These are phyloP conservation scores for Saposhnikovia divaricata DNA, from an alignment of 129 eudicot species.

Conservation along the genomic window DNA sequence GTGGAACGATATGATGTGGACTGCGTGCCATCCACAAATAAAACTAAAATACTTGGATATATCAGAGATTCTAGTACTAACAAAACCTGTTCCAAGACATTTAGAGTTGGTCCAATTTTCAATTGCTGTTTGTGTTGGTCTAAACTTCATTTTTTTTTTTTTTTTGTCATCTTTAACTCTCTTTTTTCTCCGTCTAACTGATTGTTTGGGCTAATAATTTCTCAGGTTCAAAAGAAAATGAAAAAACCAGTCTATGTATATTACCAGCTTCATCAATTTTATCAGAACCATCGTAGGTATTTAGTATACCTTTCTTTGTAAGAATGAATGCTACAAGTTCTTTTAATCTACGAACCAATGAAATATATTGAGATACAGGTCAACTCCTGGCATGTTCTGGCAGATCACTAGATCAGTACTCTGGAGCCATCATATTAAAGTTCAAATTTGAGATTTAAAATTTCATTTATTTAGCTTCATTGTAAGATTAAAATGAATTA, in stretches of 20 bases:
- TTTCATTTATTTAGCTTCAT: not conserved
- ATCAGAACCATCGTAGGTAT: conserved; percentile 83
- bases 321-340: not conserved
- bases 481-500: no score
- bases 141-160: not conserved
- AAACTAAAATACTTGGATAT: conserved; percentile 25
- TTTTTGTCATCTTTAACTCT: not conserved
- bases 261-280: conserved; percentile 84
- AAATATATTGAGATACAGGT: not conserved
- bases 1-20: conserved; percentile 59
- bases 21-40: conserved; percentile 39
- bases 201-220: conserved; percentile 12
- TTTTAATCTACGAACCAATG: not conserved
- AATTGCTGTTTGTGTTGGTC: not conserved
- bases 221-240: conserved; percentile 84
- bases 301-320: not conserved
- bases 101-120: conserved; percentile 46
- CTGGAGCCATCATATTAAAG: not conserved
- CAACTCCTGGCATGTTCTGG: not conserved
- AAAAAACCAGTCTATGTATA: conserved; percentile 60
- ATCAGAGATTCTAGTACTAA: conserved; percentile 37
- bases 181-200: not conserved
- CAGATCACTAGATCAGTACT: not conserved
- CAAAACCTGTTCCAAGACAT: conserved; percentile 54
- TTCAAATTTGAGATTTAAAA: not conserved